Evolutionary conservation across 768 basidiomycete species (phyloP).

Genomic region (Butyriboletus loyo): DNA sequence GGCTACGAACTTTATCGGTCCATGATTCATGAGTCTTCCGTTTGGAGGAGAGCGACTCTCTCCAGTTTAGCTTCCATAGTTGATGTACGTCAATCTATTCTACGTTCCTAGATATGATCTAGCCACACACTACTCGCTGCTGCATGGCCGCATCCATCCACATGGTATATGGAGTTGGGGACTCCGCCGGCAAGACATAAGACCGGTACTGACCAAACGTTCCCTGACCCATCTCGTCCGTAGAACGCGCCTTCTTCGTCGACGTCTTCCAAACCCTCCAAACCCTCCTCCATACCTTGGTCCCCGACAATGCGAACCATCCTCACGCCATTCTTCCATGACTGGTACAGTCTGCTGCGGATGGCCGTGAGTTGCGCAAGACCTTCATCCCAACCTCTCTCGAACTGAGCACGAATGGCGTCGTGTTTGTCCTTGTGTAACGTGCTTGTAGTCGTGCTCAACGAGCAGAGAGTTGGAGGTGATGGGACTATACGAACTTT

Average conservation of each 20-base stretch:
- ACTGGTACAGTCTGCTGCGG: conserved; percentile 43
- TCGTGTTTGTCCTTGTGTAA: conserved; percentile 35
- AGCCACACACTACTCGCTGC: conserved; percentile 32
- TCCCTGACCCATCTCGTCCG: conserved; percentile 6
- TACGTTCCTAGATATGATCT: conserved; percentile 28
- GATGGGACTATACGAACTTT: conserved; percentile 60
- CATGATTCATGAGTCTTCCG: neutral
- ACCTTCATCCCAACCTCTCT: conserved; percentile 62
- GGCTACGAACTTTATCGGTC: conserved; percentile 59
- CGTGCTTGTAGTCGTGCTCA: conserved; percentile 41
- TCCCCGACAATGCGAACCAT: conserved; percentile 40
- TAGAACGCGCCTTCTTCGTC: conserved; percentile 29
- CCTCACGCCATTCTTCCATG: conserved; percentile 44
- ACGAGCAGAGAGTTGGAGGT: conserved; percentile 44
- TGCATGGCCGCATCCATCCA: conserved; percentile 38
- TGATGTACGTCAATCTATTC: neutral
- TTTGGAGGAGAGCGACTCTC: neutral
- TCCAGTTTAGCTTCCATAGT: neutral
- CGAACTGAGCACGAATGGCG: conserved; percentile 49
- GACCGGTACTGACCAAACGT: conserved; percentile 24
- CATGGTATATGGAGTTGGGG: conserved; percentile 26
- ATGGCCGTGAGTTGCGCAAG: conserved; percentile 50
- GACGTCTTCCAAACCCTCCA: conserved; percentile 35
- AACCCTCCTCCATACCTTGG: conserved; percentile 29
- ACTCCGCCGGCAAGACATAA: conserved; percentile 40